phyloP scores from a whole-genome alignment of 2,329 filamentous ascomycete genomes.

The Coleophoma crateriformis region DNA sequence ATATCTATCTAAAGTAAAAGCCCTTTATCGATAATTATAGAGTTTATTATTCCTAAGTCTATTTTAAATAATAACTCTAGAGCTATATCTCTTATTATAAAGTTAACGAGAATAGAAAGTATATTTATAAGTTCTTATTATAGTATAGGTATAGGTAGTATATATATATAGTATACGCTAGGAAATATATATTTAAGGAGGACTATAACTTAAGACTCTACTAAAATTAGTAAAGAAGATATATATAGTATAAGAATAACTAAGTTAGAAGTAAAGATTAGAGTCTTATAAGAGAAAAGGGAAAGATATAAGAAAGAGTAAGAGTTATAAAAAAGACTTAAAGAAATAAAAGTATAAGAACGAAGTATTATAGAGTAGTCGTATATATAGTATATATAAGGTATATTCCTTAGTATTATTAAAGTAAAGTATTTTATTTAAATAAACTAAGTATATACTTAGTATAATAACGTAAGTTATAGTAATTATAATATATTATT shows the following conservation, averaged over 20 bases:
- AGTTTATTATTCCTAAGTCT: not conserved
- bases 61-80: not conserved
- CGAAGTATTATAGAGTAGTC: not conserved
- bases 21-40: not conserved
- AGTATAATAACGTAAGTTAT: too few relatives aligned
- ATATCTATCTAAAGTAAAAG: not conserved
- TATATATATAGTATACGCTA: too few relatives aligned
- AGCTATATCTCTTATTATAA: not conserved
- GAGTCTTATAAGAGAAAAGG: not conserved
- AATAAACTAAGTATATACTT: too few relatives aligned
- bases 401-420: not conserved
- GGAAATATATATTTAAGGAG: not conserved
- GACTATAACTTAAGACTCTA: not conserved
- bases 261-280: not conserved
- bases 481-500: too few relatives aligned
- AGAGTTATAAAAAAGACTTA: not conserved
- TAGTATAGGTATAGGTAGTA: too few relatives aligned
- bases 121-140: not conserved
- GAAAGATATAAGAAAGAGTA: not conserved
- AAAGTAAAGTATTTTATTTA: too few relatives aligned
- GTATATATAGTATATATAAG: not conserved
- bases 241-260: not conserved
- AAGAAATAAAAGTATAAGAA: not conserved
- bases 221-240: not conserved
- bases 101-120: not conserved